Conservation (phyloP, 2,329 filamentous ascomycete species). For the Penicillium freii region DNA sequence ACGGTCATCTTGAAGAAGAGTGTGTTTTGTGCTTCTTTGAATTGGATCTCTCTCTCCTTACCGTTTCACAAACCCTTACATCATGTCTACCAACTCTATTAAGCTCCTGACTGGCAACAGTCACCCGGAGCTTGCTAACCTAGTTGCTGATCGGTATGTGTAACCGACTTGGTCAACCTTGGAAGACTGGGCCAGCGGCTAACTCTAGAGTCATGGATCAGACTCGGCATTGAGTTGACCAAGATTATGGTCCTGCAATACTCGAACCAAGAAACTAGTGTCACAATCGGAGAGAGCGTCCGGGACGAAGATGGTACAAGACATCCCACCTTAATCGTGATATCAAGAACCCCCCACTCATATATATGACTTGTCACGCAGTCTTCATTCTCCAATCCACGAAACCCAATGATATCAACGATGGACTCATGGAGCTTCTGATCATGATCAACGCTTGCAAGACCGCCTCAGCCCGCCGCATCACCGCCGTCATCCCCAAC, state of each 20-base stretch:
- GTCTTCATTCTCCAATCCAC: slow-evolving; percentile 97
- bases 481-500: slow-evolving; percentile 93
- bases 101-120: slow-evolving; percentile 74
- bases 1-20: slow-evolving; percentile 6
- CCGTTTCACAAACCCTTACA: neutral
- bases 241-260: slow-evolving; percentile 68
- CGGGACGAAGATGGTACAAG: slow-evolving; percentile 82
- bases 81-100: slow-evolving; percentile 70
- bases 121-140: slow-evolving; percentile 68
- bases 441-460: slow-evolving; percentile 98
- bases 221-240: slow-evolving; percentile 64
- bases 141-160: slow-evolving; percentile 64
- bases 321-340: slow-evolving; percentile 15
- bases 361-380: slow-evolving; percentile 30
- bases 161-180: neutral
- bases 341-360: slow-evolving; percentile 10
- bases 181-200: slow-evolving; percentile 9
- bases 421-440: slow-evolving; percentile 94
- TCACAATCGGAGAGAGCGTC: slow-evolving; percentile 93
- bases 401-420: slow-evolving; percentile 93
- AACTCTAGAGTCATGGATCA: slow-evolving; percentile 29
- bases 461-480: slow-evolving; percentile 78
- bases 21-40: slow-evolving; percentile 2
- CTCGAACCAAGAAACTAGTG: slow-evolving; percentile 61
- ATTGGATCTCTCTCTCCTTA: neutral